Evolutionary conservation across 331 rosid genomes (phyloP), one percentile per base, ranked within the genome.

Genomic region (Acacia pycnantha): DNA sequence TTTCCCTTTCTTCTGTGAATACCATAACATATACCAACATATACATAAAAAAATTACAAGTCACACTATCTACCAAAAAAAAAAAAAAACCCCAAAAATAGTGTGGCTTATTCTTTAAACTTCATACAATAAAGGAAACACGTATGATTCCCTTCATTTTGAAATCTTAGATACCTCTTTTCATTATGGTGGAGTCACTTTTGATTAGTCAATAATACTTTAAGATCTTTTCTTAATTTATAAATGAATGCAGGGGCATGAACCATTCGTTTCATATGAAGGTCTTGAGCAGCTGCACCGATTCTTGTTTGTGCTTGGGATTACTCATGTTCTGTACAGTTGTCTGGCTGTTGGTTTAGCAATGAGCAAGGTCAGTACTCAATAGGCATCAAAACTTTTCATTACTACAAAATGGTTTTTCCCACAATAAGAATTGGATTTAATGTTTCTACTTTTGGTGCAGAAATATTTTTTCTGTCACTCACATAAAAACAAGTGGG

Each of bases 231-330:
- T 21, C 37, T 37, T 53, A 27, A 48, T 54, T 77, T 40, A 84
- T 71, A 54, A 69, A 76, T 83, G 77, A 84, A 70, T 83, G 84
- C 93, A 95, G 97, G 97, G 97, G 27, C 97, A 85, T 31, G 99
- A 95, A 85, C 99, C 99, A 37, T 95, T 95, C 54, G 99, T 95
- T 87, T 95, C 99, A 21, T 93, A 95, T 0, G 94, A 93, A 87
- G 98, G 99, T 59, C 97, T 95, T 47, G 97, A 90, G 86, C 98
- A 93, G 91, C 94, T 95, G 61, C 99, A 95, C 68, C 94, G 98
- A 37, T 95, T 93, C 89, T 81, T 95, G 56, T 95, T 95, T 83
- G 92, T 95, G 84, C 98, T 95, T 16, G 99, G 98, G 75, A 90
- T 95, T 80, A 93, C 97, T 82, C 99, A 93, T 90, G 94, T 93